These are phyloP conservation scores for Mucor plumbeus DNA, from an alignment of 371 early-diverging fungal genomes.

Conservation along the genomic window DNA sequence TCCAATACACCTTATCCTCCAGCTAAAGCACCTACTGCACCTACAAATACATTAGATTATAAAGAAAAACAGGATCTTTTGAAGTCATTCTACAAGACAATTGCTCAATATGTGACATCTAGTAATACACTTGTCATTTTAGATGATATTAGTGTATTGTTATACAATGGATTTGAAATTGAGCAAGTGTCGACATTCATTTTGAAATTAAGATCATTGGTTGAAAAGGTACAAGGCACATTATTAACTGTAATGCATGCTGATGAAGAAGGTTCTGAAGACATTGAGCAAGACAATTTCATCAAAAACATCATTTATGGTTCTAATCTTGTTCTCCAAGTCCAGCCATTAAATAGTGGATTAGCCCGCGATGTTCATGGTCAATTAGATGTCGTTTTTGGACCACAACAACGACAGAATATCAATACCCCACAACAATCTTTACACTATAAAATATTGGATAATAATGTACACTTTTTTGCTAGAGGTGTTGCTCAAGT, in stretches of 20 bases:
- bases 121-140: conserved; percentile 56
- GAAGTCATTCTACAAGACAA: conserved; percentile 30
- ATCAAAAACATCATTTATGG: conserved; percentile 52
- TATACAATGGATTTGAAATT: conserved; percentile 58
- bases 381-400: conserved; percentile 61
- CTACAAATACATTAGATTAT: conserved; percentile 40
- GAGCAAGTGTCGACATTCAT: conserved; percentile 52
- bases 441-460: conserved; percentile 70
- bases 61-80: conserved; percentile 7
- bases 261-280: conserved; percentile 60
- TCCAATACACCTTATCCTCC: conserved; percentile 50
- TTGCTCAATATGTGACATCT: conserved; percentile 20
- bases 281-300: conserved; percentile 61
- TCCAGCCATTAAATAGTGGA: conserved; percentile 67
- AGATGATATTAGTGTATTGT: conserved; percentile 67
- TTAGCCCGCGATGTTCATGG: conserved; percentile 73
- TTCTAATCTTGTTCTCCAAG: conserved; percentile 62
- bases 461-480: conserved; percentile 73
- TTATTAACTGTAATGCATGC: conserved; percentile 65
- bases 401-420: conserved; percentile 20
- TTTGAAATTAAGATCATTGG: conserved; percentile 47
- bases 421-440: conserved; percentile 36
- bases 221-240: conserved; percentile 58
- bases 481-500: conserved; percentile 66
- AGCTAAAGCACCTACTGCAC: conserved; percentile 41